phyloP scores from a whole-genome alignment of 495 filamentous ascomycete species.

The Penicillium nucicola region DNA sequence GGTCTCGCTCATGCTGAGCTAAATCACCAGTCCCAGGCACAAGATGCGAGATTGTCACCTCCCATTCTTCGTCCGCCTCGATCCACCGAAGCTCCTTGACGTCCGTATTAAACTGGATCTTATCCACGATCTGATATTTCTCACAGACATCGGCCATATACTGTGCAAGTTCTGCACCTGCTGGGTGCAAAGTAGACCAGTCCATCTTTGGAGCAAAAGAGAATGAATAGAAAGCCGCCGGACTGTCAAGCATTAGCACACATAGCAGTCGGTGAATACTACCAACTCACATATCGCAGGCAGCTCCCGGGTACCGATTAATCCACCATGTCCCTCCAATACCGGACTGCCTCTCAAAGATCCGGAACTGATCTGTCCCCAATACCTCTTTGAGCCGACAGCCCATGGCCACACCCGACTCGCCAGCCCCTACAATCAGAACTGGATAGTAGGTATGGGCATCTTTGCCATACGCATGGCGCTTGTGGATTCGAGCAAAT shows the following conservation, averaged over 20 bases:
- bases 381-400: conserved; percentile 58
- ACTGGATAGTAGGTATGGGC: conserved; percentile 57
- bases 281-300: conserved; percentile 42
- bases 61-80: conserved; percentile 53
- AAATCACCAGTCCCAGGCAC: conserved; percentile 52
- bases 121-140: conserved; percentile 55
- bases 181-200: conserved; percentile 56
- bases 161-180: conserved; percentile 52
- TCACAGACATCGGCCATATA: conserved; percentile 59
- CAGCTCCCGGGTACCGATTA: conserved; percentile 64
- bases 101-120: conserved; percentile 57
- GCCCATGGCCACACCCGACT: conserved; percentile 64
- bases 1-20: conserved; percentile 26
- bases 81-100: conserved; percentile 46
- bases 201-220: conserved; percentile 57
- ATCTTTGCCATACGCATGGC: conserved; percentile 45
- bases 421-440: conserved; percentile 58
- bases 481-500: conserved; percentile 37
- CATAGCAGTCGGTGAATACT: conserved; percentile 4
- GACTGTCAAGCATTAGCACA: conserved; percentile 24
- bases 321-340: conserved; percentile 69
- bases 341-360: conserved; percentile 60
- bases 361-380: conserved; percentile 59
- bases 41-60: conserved; percentile 47
- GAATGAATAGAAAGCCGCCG: conserved; percentile 60